These are phyloP conservation scores for Chlamydomonas sp. DNA, from an alignment of 139 green algal species.

Conservation along the genomic window DNA sequence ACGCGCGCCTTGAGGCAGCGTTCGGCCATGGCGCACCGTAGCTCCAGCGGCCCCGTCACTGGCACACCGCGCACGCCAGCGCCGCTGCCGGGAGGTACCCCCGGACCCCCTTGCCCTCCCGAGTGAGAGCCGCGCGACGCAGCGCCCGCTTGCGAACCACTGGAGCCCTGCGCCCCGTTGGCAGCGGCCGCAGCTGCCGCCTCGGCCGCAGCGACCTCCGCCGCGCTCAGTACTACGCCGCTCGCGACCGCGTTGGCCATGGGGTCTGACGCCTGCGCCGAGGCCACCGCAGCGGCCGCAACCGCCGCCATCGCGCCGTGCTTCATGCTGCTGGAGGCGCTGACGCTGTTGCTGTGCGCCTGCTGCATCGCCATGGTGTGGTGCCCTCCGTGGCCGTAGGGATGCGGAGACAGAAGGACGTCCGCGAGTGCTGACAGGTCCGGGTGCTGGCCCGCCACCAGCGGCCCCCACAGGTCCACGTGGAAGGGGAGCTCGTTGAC, in stretches of 20 bases:
- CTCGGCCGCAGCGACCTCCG: slow-evolving; percentile 14
- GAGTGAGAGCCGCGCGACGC: not conserved
- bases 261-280: not conserved
- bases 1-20: slow-evolving; percentile 78
- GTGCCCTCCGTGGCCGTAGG: not conserved
- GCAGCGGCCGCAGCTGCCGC: not conserved
- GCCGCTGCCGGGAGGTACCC: not conserved
- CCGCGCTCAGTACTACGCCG: slow-evolving; percentile 17
- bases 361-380: too few species aligned
- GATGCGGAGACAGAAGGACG: slow-evolving; percentile 26
- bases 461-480: slow-evolving; percentile 50
- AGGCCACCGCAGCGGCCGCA: not conserved
- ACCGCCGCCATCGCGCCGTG: not conserved
- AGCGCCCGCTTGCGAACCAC: not conserved
- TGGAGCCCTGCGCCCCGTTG: not conserved
- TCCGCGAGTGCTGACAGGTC: slow-evolving; percentile 45
- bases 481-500: slow-evolving; percentile 58
- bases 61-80: slow-evolving; percentile 22
- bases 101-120: not conserved
- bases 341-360: not conserved
- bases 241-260: not conserved
- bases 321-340: not conserved
- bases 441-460: slow-evolving; percentile 45
- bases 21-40: slow-evolving; percentile 35
- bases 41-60: slow-evolving; percentile 28